phyloP scores from a whole-genome alignment of 2,329 filamentous ascomycete species.

The Tetracladium maxilliforme region DNA sequence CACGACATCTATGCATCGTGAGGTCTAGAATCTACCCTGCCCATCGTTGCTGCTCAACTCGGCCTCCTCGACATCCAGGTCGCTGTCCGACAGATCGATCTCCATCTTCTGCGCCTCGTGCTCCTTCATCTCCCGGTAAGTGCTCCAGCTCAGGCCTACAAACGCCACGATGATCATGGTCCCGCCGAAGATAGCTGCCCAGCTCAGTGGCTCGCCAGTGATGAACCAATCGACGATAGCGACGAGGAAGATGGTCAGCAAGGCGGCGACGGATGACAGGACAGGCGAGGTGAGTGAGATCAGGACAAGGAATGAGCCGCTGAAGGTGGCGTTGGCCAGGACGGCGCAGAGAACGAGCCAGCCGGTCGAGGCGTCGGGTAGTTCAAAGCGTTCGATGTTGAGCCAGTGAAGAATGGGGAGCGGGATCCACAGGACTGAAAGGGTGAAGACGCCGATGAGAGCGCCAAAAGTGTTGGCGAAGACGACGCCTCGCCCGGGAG shows the following conservation, averaged over 20 bases:
- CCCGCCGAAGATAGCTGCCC: constrained; percentile 69
- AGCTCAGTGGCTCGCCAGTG: constrained; percentile 61
- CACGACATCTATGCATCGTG: too few species aligned
- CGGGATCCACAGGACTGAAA: constrained; percentile 82
- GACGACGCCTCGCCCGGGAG: constrained; percentile 77
- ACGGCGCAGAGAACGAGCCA: constrained; percentile 71
- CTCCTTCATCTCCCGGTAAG: constrained; percentile 84
- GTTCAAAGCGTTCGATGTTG: constrained; percentile 68
- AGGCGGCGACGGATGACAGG: constrained; percentile 77
- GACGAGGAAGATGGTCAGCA: constrained; percentile 94
- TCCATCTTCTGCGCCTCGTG: constrained; percentile 52
- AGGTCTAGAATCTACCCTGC: neutral
- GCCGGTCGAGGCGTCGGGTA: constrained; percentile 65
- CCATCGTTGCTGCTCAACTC: constrained; percentile 8
- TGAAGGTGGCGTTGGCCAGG: constrained; percentile 79
- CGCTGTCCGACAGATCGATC: constrained; percentile 20
- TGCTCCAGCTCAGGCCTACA: constrained; percentile 75
- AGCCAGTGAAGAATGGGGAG: constrained; percentile 68
- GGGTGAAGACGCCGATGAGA: constrained; percentile 74
- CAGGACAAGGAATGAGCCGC: constrained; percentile 81
- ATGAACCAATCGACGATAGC: constrained; percentile 81
- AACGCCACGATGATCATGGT: constrained; percentile 81
- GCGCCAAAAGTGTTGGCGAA: constrained; percentile 90
- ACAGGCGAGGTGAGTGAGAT: constrained; percentile 91
- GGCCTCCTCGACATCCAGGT: constrained; percentile 20